Evolutionary conservation across 2,329 filamentous ascomycete species (phyloP).

Genomic region (Pseudogymnoascus sp.): DNA sequence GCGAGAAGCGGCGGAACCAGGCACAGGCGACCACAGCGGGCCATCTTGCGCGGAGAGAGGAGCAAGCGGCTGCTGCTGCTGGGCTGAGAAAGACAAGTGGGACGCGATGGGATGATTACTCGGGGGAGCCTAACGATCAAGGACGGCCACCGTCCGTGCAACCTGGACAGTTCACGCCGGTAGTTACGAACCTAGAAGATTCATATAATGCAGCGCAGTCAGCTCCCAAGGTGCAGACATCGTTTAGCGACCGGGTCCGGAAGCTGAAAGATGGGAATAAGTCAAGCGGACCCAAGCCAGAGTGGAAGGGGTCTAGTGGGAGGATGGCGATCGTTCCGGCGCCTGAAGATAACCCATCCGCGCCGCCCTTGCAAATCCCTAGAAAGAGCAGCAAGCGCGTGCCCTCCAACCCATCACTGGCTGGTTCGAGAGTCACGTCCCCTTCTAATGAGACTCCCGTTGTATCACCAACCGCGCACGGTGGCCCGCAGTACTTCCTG

Average conservation of each 20-base stretch:
- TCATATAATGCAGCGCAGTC: slow-evolving; percentile 26
- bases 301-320: slow-evolving; percentile 69
- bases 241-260: slow-evolving; percentile 41
- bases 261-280: slow-evolving; percentile 31
- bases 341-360: slow-evolving; percentile 52
- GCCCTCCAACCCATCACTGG: slow-evolving; percentile 17
- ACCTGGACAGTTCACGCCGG: slow-evolving; percentile 41
- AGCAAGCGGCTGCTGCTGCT: slow-evolving; percentile 17
- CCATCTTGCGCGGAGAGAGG: slow-evolving; percentile 1
- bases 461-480: slow-evolving; percentile 18
- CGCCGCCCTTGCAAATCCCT: slow-evolving; percentile 50
- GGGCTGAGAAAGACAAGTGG: slow-evolving; percentile 20
- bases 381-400: slow-evolving; percentile 40
- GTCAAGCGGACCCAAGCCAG: slow-evolving; percentile 36
- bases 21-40: slow-evolving; percentile 15
- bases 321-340: slow-evolving; percentile 57
- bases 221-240: slow-evolving; percentile 26
- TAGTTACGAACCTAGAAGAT: slow-evolving; percentile 23
- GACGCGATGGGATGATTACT: slow-evolving; percentile 55
- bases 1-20: slow-evolving; percentile 27
- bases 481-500: slow-evolving; percentile 15
- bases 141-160: slow-evolving; percentile 51
- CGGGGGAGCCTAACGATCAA: slow-evolving; percentile 53
- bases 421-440: slow-evolving; percentile 15
- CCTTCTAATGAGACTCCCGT: slow-evolving; percentile 24